These are phyloP conservation scores for Aspergillus pseudoterreus DNA, from an alignment of 2,329 filamentous ascomycete species.

Conservation along the genomic window DNA sequence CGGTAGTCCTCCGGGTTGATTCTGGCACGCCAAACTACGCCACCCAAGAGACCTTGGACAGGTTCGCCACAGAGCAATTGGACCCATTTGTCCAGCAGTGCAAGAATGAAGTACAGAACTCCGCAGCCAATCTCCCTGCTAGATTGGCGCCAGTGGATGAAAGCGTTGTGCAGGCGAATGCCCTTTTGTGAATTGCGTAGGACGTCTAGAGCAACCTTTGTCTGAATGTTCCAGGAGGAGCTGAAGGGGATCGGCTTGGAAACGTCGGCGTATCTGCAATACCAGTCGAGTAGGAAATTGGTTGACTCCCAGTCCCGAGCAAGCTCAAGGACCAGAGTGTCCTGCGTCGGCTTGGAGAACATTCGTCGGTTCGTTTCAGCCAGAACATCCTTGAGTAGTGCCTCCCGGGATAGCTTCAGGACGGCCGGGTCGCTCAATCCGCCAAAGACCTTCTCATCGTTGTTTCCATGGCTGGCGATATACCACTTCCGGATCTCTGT, in stretches of 20 bases:
- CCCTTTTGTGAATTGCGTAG: slow-evolving; percentile 53
- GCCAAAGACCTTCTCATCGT: slow-evolving; percentile 39
- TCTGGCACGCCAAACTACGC: too few species aligned
- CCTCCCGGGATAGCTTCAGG: slow-evolving; percentile 45
- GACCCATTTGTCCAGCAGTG: slow-evolving; percentile 55
- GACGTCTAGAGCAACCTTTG: slow-evolving; percentile 52
- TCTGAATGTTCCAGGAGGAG: slow-evolving; percentile 57
- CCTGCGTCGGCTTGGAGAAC: slow-evolving; percentile 42
- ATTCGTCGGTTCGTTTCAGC: slow-evolving; percentile 42
- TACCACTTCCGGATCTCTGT: slow-evolving; percentile 41
- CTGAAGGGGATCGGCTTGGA: slow-evolving; percentile 52
- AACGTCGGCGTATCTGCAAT: slow-evolving; percentile 46
- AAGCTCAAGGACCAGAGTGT: slow-evolving; percentile 48
- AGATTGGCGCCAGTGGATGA: slow-evolving; percentile 57
- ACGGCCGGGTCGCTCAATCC: slow-evolving; percentile 48
- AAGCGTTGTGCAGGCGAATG: slow-evolving; percentile 53
- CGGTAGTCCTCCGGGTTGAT: slow-evolving; percentile 26
- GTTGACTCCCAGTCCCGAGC: slow-evolving; percentile 52
- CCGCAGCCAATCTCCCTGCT: slow-evolving; percentile 54
- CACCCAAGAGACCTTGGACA: too few species aligned
- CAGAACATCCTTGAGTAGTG: slow-evolving; percentile 44
- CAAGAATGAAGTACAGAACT: slow-evolving; percentile 53
- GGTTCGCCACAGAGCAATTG: slow-evolving; percentile 39
- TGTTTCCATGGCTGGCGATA: slow-evolving; percentile 28
- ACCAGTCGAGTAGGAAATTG: slow-evolving; percentile 54